A percentile compares a stretch with the other conserved stretches of the same genome.
These are phyloP conservation scores for Ephemerocybe angulata DNA, from an alignment of 768 basidiomycete genomes.

Conservation along the genomic window DNA sequence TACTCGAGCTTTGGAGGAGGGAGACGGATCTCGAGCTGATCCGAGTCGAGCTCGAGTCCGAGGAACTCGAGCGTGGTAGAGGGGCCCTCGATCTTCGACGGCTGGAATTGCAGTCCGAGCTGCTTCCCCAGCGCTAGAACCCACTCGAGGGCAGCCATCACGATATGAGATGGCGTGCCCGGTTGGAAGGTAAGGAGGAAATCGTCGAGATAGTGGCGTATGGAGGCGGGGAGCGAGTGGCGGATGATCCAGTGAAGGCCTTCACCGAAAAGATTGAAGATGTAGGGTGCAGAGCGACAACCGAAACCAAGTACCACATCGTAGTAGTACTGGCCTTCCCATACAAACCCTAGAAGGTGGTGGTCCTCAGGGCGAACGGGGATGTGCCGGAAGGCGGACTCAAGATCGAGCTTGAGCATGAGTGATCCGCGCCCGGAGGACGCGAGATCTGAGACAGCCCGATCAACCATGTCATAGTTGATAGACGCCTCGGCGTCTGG, in stretches of 20 bases:
- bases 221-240: constrained; percentile 24
- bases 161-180: constrained; percentile 1
- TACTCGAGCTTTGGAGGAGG: constrained; percentile 23
- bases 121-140: constrained; percentile 21
- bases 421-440: constrained; percentile 22
- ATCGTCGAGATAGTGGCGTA: constrained; percentile 34
- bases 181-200: constrained; percentile 26
- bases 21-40: constrained; percentile 27
- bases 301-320: constrained; percentile 30
- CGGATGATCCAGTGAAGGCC: constrained; percentile 38
- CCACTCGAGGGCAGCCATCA: constrained; percentile 25
- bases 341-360: constrained; percentile 30
- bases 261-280: constrained; percentile 37
- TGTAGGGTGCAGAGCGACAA: constrained; percentile 30
- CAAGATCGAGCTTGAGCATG: constrained; percentile 32
- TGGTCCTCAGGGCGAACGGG: constrained; percentile 26
- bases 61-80: constrained; percentile 15
- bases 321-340: constrained; percentile 24
- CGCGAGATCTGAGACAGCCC: constrained; percentile 18
- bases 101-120: no score
- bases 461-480: no score
- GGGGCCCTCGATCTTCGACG: constrained; percentile 24
- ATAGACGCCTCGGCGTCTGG: no score
- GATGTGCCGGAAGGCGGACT: constrained; percentile 34
- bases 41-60: constrained; percentile 17